These are phyloP conservation scores for Crucibulum laeve DNA, from an alignment of 768 basidiomycete genomes.

Conservation along the genomic window DNA sequence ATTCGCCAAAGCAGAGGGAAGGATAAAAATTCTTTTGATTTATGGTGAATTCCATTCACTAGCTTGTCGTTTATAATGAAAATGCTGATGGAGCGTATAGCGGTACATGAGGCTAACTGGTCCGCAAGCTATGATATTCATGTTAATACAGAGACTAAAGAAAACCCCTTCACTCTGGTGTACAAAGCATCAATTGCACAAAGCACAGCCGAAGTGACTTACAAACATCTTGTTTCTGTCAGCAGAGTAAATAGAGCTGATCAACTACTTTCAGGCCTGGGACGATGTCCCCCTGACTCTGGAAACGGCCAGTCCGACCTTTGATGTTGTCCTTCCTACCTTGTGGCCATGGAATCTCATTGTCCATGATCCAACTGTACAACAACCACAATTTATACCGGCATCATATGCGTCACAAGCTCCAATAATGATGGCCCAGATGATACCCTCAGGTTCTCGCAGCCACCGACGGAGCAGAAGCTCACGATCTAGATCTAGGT, in stretches of 20 bases:
- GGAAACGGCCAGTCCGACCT: constrained; percentile 29
- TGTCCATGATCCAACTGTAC: no score
- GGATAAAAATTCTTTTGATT: constrained; percentile 25
- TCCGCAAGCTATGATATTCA: constrained; percentile 32
- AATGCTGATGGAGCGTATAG: neutral
- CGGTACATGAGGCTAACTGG: constrained; percentile 22
- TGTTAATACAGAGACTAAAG: constrained; percentile 28
- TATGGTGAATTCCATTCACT: constrained; percentile 20
- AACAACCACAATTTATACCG: neutral
- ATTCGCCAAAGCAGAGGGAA: constrained; percentile 22
- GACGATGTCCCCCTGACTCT: constrained; percentile 26
- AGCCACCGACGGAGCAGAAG: neutral
- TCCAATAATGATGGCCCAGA: no score
- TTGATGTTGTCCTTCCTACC: constrained; percentile 21
- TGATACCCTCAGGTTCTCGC: no score
- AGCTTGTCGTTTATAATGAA: neutral
- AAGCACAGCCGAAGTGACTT: constrained; percentile 31
- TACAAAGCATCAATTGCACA: constrained; percentile 37
- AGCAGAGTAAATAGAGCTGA: neutral
- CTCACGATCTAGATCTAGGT: no score
- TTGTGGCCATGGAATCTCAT: constrained; percentile 22
- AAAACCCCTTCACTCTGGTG: constrained; percentile 23
- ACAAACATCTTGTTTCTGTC: neutral
- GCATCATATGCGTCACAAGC: no score
- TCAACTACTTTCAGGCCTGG: constrained; percentile 26